phyloP scores from a whole-genome alignment of 2,329 filamentous ascomycete species.

The Cladophialophora bantiana region DNA sequence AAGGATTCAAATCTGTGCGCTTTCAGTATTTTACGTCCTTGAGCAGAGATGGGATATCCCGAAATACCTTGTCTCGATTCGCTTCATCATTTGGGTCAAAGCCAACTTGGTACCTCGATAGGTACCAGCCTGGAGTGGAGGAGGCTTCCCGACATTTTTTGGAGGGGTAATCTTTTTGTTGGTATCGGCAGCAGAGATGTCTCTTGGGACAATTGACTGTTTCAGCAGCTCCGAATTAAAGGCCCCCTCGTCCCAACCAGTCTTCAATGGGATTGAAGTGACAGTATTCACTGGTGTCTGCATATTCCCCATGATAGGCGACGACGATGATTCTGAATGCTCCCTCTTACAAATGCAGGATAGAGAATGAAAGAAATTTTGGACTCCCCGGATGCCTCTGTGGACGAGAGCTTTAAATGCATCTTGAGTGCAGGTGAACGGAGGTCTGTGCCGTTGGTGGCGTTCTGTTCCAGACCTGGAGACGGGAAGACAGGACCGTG shows the following conservation, averaged over 20 bases:
- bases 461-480: background rate
- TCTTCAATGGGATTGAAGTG: conserved; percentile 6
- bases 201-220: conserved; percentile 25
- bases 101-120: conserved; percentile 36
- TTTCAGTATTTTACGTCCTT: background rate
- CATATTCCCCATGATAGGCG: background rate
- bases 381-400: background rate
- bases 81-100: conserved; percentile 23
- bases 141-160: conserved; percentile 16
- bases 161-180: conserved; percentile 11
- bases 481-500: background rate
- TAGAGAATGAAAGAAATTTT: conserved; percentile 1
- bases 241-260: conserved; percentile 33
- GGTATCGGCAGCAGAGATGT: conserved; percentile 5
- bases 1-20: conserved; percentile 22
- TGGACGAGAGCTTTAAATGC: conserved; percentile 6
- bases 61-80: conserved; percentile 16
- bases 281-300: conserved; percentile 4
- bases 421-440: conserved; percentile 1
- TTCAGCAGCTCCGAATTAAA: conserved; percentile 30
- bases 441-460: background rate
- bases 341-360: background rate
- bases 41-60: background rate
- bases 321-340: background rate
- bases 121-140: conserved; percentile 28